Base-by-base conservation (phyloP, 306 rosid genomes). In the Sicyos baderoa region DNA sequence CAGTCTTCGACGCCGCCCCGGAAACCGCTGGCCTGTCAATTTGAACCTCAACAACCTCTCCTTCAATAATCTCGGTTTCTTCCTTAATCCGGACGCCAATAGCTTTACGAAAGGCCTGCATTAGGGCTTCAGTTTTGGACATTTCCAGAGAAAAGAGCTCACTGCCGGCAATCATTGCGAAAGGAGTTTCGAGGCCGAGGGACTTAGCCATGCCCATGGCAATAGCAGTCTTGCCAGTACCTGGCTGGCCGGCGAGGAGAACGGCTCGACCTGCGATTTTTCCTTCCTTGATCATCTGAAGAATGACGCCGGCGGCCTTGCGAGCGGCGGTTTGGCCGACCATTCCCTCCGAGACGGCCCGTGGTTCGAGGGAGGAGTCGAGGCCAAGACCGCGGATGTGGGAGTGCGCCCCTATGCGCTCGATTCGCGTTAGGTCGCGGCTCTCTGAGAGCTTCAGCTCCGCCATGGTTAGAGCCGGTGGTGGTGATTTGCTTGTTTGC, bases 201-300 rank as follows among this genome's bases (percentile, higher is more conserved):
- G 99, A 93, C 82, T 90, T 93, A 5, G 99, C 99, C 97, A 90
- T 86, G n/a, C 99, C 99, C 99, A 93, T 93, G 6, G 97, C 99
- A 32, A 93, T 93, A 73, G 99, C 99, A 27, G 99, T 93, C 81
- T 93, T 93, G 15, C 99, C 99, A 2, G 99, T 90, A 0, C 99
- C 99, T 0, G 99, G 99, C 54, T 90, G 97, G 0, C 99, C 99
- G 2, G 97, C 99, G 9, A 93, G 64, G 9, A 93, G 90, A 4
- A 93, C 90, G 0, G 91, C 99, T 9, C 99, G 83, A 9, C 99
- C 99, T 0, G 99, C 97, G 49, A 93, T 93, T 65, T 88, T 93
- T 0, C 99, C 99, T 1, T 93, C 96, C 32, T 77, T 85, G 14
- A 93, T 93, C 97, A 93, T 93, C 62, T 85, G 99, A 40, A 90